These are phyloP conservation scores for Globisporangium irregulare DNA, from an alignment of 352 stramenopile genomes.

Conservation along the genomic window DNA sequence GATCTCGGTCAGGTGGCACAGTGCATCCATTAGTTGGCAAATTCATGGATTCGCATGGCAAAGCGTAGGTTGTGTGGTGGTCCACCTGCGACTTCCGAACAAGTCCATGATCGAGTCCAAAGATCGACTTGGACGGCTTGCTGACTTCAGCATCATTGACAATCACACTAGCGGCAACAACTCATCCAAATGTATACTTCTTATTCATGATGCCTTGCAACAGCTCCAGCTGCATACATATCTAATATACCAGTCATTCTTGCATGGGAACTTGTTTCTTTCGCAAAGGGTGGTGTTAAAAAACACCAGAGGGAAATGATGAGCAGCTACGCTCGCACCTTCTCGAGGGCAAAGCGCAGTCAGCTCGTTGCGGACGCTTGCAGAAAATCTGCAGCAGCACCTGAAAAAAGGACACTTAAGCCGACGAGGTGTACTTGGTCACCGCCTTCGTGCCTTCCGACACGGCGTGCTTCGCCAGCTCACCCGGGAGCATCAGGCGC, in stretches of 20 bases:
- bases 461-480: constrained; percentile 97
- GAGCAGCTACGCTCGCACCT: background rate
- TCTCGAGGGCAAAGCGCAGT: background rate
- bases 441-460: constrained; percentile 97
- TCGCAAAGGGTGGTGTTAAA: constrained; percentile 79
- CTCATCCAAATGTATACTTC: too few species aligned
- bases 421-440: constrained; percentile 89
- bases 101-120: too few species aligned
- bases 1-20: too few species aligned
- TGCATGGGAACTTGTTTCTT: constrained; percentile 21
- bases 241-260: background rate
- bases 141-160: too few species aligned
- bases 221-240: background rate
- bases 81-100: too few species aligned
- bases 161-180: too few species aligned
- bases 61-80: too few species aligned
- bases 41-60: too few species aligned
- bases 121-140: too few species aligned
- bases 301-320: constrained; percentile 65
- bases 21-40: too few species aligned
- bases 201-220: too few species aligned
- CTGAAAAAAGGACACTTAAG: constrained; percentile 40
- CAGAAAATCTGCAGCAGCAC: background rate
- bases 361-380: background rate
- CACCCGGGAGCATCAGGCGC: constrained; percentile 93